A percentile compares a stretch with the other conserved stretches of the same genome.
These are phyloP conservation scores for Xylaria sp. DNA, from an alignment of 2,329 filamentous ascomycete genomes.

Conservation along the genomic window DNA sequence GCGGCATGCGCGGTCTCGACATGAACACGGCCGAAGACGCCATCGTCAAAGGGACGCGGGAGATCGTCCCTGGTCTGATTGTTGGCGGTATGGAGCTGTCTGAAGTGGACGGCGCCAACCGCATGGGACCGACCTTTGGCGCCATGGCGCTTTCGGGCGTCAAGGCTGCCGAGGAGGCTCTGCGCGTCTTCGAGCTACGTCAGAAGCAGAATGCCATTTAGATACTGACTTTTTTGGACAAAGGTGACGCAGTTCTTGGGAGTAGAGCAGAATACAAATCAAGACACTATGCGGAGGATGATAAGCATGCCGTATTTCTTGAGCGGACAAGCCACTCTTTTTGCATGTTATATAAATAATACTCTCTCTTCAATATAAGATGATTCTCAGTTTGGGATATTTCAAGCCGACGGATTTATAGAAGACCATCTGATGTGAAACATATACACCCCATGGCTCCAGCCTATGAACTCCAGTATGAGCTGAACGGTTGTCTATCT, in stretches of 20 bases:
- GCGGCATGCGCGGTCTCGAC: slow-evolving; percentile 92
- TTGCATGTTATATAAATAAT: background rate
- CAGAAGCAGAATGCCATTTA: slow-evolving; percentile 78
- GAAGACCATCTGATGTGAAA: too few species aligned
- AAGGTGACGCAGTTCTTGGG: too few species aligned
- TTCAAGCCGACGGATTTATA: background rate
- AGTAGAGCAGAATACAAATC: background rate
- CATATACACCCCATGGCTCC: too few species aligned
- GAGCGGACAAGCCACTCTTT: slow-evolving; percentile 17
- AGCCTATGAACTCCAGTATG: too few species aligned
- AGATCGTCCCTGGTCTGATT: slow-evolving; percentile 87
- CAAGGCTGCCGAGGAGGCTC: slow-evolving; percentile 89
- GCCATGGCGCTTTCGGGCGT: slow-evolving; percentile 89
- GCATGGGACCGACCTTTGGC: slow-evolving; percentile 74
- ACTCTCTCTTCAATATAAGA: slow-evolving; percentile 14
- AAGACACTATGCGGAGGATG: background rate
- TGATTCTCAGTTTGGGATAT: background rate
- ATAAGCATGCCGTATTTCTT: background rate
- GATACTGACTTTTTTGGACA: background rate
- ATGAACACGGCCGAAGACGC: slow-evolving; percentile 93
- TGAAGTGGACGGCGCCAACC: slow-evolving; percentile 89
- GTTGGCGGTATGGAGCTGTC: slow-evolving; percentile 96
- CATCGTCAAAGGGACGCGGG: slow-evolving; percentile 90
- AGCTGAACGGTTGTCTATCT: too few species aligned
- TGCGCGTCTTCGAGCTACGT: slow-evolving; percentile 79